Conservation (phyloP, 495 filamentous ascomycete species). For the Aspergillus affinis region DNA sequence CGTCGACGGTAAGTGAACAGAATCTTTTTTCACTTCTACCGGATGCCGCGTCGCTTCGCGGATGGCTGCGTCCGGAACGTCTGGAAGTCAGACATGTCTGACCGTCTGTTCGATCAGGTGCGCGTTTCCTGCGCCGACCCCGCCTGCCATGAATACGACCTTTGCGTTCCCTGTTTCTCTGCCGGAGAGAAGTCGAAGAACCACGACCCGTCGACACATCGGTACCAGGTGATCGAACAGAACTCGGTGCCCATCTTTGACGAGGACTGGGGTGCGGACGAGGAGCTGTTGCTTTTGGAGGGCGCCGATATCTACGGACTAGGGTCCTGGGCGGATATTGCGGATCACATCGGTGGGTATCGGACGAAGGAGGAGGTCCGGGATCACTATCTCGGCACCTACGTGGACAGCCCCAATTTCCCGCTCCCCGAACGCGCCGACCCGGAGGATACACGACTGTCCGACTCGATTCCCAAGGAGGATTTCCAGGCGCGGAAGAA, state of each 20-base stretch:
- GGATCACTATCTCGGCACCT: constrained; percentile 88
- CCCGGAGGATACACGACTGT: constrained; percentile 72
- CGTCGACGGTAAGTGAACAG: constrained; percentile 73
- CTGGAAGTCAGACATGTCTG: not conserved
- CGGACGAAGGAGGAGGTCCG: constrained; percentile 92
- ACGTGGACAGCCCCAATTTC: constrained; percentile 77
- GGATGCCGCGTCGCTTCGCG: not conserved
- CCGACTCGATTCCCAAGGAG: constrained; percentile 78
- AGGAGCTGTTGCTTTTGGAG: constrained; percentile 88
- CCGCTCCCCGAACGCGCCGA: constrained; percentile 82
- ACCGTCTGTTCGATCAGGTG: constrained; percentile 57
- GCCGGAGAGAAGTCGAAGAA: constrained; percentile 71
- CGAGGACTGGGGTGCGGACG: constrained; percentile 94
- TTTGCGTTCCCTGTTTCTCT: constrained; percentile 94
- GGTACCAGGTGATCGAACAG: constrained; percentile 93
- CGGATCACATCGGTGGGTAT: constrained; percentile 95
- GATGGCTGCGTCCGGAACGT: not conserved
- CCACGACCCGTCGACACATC: constrained; percentile 81
- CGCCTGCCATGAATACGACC: constrained; percentile 88
- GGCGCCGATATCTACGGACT: constrained; percentile 97
- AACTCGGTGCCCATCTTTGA: constrained; percentile 97
- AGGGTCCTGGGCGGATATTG: constrained; percentile 96
- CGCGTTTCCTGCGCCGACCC: constrained; percentile 87
- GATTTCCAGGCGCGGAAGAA: constrained; percentile 95
- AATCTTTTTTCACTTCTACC: not conserved